Evolutionary conservation across 257 asterid species (phyloP), one percentile per base, ranked within the genome.

Genomic region (Dorcoceras hygrometricum): DNA sequence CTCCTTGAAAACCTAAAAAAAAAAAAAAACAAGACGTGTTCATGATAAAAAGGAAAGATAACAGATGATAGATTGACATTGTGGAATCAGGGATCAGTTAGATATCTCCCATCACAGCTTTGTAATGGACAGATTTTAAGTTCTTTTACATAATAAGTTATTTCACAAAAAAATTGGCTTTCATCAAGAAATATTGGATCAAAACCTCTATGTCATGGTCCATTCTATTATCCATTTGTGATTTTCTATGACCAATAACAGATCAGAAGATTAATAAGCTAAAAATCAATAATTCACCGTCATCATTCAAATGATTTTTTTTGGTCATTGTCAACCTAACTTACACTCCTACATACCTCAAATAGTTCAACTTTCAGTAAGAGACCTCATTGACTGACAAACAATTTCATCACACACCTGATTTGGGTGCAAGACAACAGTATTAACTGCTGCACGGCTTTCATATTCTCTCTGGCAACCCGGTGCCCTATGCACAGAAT

Each of bases 401-500:
- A 56, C 2, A 25, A 62, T 51, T 20, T 59, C 29, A 9, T 57
- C 22, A 22, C 36, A 25, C 34, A 82, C 97, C 95, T 93, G 99
- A 81, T 93, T 93, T 57, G 99, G 99, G 71, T 90, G 99, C 87
- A 93, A 84, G 71, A 93, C 95, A 77, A 93, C 99, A 20, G 97
- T 85, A 75, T 93, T 93, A 72, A 93, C 99, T 48, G 99, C 99
- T 18, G 96, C 99, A 60, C 99, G 95, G 12, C 99, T 93, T 85
- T 93, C 99, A 69, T 93, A 93, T 83, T 93, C 99, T 77, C 99
- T 85, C 77, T 93, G 99, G 81, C 89, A 93, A 75, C 99, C 97
- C 58, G 95, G 99, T 56, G 97, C 97, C 84, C 99, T 93, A 76
- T 69, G 69, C 27, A 78, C 72, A 81, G 24, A 74, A 56, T 20